Evolutionary conservation across 352 stramenopile species (phyloP), one percentile per base, ranked within the genome.

Genomic region (Thalassiosira livingstoniorum): DNA sequence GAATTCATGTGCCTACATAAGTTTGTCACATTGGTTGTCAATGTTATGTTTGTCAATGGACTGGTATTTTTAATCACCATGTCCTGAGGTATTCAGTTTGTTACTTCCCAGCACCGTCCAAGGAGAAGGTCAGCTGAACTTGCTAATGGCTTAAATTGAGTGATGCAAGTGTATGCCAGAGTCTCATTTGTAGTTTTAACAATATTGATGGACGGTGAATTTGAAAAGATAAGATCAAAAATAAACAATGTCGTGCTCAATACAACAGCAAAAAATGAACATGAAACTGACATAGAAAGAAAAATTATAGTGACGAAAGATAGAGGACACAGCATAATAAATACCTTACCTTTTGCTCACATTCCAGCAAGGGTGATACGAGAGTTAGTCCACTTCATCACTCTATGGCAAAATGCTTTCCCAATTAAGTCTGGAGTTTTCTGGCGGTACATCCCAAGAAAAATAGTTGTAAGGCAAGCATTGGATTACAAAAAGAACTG

Each of bases 401-500:
- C 76, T 2, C 79, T 89, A n/a, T 89, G 83, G 83, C 61, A 74
- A 2, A 88, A 88, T 75, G 25, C 31, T 15, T 77, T 89, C 32
- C 74, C 78, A 57, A 5, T 53, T 13, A 15, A 53, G 34, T 21
- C 27, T 55, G 75, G 79, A 3, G n/a, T 85, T 27, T 82, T 65
- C 18, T 70, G 1, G n/a, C 29, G 21, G 15, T 53, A 67, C 0
- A 80, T 66, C 47, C 79, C 83, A 61, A 5, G 45, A 31, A 47
- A 34, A 11, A 72, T 89, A 3, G 23, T 89, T 2, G 58, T 43
- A 2, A 62, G 74, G 0, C n/a, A 25, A 4, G 4, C 64, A 11
- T 39, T 88, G 0, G 43, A 82, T 42, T 85, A 75, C 47, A 42
- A 57, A 27, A 74, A 73, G 68, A 78, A 89, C 67, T 80, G 67